These are phyloP conservation scores for Kwoniella sp. DNA, from an alignment of 768 basidiomycete genomes.

Conservation along the genomic window DNA sequence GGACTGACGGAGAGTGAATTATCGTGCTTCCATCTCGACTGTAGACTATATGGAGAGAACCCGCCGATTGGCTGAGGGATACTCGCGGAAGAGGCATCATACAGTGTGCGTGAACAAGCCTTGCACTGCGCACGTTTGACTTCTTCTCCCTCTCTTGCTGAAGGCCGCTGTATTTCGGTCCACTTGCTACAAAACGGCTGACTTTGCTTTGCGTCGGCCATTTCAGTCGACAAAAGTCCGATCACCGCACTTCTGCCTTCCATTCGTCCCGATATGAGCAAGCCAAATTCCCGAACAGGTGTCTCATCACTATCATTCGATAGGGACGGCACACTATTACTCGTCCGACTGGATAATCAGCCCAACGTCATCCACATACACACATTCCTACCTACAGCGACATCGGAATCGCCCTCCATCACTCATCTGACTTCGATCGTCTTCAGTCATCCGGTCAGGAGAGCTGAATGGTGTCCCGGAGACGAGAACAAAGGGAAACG, in stretches of 20 bases:
- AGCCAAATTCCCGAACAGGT: slow-evolving; percentile 65
- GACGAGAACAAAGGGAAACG: slow-evolving; percentile 44
- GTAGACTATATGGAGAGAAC: slow-evolving; percentile 84
- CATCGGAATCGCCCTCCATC: slow-evolving; percentile 52
- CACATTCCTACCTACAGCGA: slow-evolving; percentile 67
- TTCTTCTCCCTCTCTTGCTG: too few relatives aligned
- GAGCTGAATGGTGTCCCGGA: slow-evolving; percentile 76
- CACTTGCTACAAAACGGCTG: too few relatives aligned
- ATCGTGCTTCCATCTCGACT: neutral
- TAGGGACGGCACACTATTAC: slow-evolving; percentile 69
- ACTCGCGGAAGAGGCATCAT: slow-evolving; percentile 84
- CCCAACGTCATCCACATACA: slow-evolving; percentile 71
- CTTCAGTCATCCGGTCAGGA: slow-evolving; percentile 67
- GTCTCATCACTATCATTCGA: slow-evolving; percentile 79
- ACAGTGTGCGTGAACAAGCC: slow-evolving; percentile 64
- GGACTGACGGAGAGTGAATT: neutral
- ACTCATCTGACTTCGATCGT: slow-evolving; percentile 57
- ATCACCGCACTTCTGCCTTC: slow-evolving; percentile 29
- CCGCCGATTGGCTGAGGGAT: slow-evolving; percentile 76
- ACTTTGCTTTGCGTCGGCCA: neutral
- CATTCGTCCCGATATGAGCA: slow-evolving; percentile 64
- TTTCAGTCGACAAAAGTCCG: slow-evolving; percentile 37
- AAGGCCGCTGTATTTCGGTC: too few relatives aligned
- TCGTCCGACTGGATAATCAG: slow-evolving; percentile 61
- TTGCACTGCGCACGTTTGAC: too few relatives aligned